These are phyloP conservation scores for Penicillium macrosclerotiorum DNA, from an alignment of 495 filamentous ascomycete species.

Conservation along the genomic window DNA sequence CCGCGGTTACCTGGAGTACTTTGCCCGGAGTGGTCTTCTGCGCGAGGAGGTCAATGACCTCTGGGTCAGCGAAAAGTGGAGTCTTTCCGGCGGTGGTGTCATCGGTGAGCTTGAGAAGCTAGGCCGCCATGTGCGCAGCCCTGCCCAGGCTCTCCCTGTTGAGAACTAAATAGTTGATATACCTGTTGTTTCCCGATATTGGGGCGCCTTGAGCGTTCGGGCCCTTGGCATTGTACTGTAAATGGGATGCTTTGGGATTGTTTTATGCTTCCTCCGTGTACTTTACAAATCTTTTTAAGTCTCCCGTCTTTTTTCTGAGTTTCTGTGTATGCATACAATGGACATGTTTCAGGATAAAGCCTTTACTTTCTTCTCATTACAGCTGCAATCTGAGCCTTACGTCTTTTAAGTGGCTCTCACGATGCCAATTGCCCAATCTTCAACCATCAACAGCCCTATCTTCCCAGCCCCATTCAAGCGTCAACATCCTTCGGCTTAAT, in stretches of 20 bases:
- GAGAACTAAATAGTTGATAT: slow-evolving; percentile 11
- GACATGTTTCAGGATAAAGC: slow-evolving; percentile 19
- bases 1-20: slow-evolving; percentile 85
- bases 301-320: slow-evolving; percentile 15
- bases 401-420: too few species aligned
- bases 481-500: slow-evolving; percentile 19
- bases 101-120: slow-evolving; percentile 79
- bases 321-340: slow-evolving; percentile 44
- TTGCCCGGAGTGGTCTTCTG: slow-evolving; percentile 79
- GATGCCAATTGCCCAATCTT: too few species aligned
- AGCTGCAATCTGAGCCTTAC: too few species aligned
- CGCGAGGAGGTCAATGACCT: slow-evolving; percentile 65
- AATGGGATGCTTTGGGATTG: slow-evolving; percentile 20
- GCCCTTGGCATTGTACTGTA: slow-evolving; percentile 18
- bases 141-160: slow-evolving; percentile 20
- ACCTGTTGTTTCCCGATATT: slow-evolving; percentile 2
- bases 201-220: background rate
- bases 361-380: too few species aligned
- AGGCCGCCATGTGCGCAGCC: slow-evolving; percentile 47
- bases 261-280: slow-evolving; percentile 27
- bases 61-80: slow-evolving; percentile 82
- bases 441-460: too few species aligned
- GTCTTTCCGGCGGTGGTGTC: slow-evolving; percentile 73
- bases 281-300: slow-evolving; percentile 30
- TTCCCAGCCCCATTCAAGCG: too few species aligned